Base-by-base conservation (phyloP, 2,329 filamentous ascomycete genomes). In the Cercospora brassicicola region DNA sequence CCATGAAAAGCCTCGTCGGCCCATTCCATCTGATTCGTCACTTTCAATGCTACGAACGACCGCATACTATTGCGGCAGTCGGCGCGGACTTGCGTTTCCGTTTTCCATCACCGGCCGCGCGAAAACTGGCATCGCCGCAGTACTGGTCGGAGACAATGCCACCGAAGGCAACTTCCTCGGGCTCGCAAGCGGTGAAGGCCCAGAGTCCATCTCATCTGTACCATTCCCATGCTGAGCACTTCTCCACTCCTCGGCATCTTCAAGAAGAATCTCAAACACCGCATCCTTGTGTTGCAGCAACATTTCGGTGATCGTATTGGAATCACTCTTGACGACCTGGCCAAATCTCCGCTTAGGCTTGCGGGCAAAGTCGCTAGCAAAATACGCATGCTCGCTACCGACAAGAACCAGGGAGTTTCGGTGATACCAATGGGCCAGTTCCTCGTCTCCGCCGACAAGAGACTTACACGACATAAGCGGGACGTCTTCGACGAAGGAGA, bases 361-460 rank as follows among this genome's bases (percentile, higher is more conserved):
- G 60, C 82, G 82, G 7, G 78, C 84, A 20, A 88, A 82, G 4
- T 89, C 87, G 33, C 85, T 84, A 66, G 90, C 87, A 69, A 93
- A 97, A 78, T 92, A 90, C 11, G 87, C 86, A 78, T 97, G 94
- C 67, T 90, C 85, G 28, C 85, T 82, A 1, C 90, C 87, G 18
- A 97, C 91, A 74, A 90, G 96, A 57, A 97, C 90, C 3, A 88
- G 85, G 0, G 92, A 95, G 79, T 93, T 89, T 23, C 88, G 84
- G 76, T 90, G 91, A 80, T 97, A 98, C 94, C 94, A 98, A 18
- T 85, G 84, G n/a, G 87, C 84, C 67, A 96, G 91, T 30, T 88
- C 87, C 71, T 95, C 93, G 36, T 92, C 91, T 31, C 62, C 51
- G 0, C 79, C 80, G 30, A 71, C 2, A 79, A 66, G 72, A 23